Base-by-base conservation (phyloP, 352 stramenopile species). In the Phytophthora nicotianae region DNA sequence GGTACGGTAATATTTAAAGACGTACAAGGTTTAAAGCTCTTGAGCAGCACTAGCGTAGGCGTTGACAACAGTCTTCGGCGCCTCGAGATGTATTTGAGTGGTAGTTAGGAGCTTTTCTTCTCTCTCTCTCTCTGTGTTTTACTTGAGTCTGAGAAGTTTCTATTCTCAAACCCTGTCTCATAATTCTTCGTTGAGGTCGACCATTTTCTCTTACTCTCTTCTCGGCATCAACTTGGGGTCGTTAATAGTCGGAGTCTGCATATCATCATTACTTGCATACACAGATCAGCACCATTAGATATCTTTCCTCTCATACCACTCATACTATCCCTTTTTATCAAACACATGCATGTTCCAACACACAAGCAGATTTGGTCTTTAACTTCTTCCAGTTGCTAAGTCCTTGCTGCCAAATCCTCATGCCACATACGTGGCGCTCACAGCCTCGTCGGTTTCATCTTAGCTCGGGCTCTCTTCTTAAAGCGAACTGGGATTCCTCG, bases 351-450 rank as follows among this genome's bases (percentile, higher is more conserved):
- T 17, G 32, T 17, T 38, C 0, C 32, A 17, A 17, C 32, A 5
- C 40, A 47, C 42, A 32, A 19, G 10, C 21, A 3, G 42, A 49
- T 49, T 2, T 49, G 42, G 42, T 19, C 42, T 49, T 33, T 4
- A 11, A 4, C 13, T 3, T 38, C 27, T 11, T 49, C 42, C 42
- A 49, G 42, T 49, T 11, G 20, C 21, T 49, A 29, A 49, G 42
- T 21, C 42, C 42, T 49, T 32, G 42, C 42, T 32, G 42, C 42
- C 42, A 49, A 49, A 49, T 49, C 42, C 42, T 49, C 21, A 49
- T 49, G 42, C 11, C 42, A 33, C 42, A 2, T 33, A 2, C 2
- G 10, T 49, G 42, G 33, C 42, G 21, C 5, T 49, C 42, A 49
- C 13, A 49, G 5, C 5, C 42, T 5, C 11, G 32, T 49, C 42